Evolutionary conservation across 2,329 filamentous ascomycete species (phyloP).

Genomic region (Xylaria sp.): DNA sequence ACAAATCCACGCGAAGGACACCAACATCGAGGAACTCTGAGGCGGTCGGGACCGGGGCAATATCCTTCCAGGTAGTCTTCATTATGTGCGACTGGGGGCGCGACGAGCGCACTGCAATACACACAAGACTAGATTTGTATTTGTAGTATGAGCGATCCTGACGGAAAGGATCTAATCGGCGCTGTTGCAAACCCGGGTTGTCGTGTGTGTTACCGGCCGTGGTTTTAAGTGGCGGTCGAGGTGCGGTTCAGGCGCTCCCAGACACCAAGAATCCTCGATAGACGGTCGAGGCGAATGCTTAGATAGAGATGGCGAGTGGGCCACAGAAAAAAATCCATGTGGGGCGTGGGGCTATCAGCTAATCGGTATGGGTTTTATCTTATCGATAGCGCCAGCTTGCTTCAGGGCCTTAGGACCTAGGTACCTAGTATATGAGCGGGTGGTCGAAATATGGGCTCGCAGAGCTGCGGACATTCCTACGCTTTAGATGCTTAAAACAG

Average conservation of each 20-base stretch:
- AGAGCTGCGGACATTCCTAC: no score
- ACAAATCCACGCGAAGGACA: neutral
- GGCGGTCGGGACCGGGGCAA: conserved; percentile 85
- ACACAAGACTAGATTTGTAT: neutral
- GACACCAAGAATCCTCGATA: neutral
- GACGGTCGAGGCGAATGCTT: neutral
- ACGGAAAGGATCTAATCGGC: conserved; percentile 7
- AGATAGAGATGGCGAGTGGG: neutral
- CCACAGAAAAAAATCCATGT: conserved; percentile 30
- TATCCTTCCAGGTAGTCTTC: conserved; percentile 75
- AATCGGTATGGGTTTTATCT: conserved; percentile 10
- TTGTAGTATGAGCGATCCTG: neutral
- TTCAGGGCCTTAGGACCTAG: no score
- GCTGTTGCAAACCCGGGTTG: neutral
- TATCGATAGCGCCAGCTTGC: conserved; percentile 21
- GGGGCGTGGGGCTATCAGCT: conserved; percentile 25
- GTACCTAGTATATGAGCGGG: no score
- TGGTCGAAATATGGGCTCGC: no score
- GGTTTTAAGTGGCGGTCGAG: neutral
- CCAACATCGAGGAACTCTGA: conserved; percentile 90
- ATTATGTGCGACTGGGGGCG: conserved; percentile 48
- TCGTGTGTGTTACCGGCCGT: neutral
- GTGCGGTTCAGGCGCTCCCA: conserved; percentile 3
- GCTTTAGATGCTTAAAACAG: no score
- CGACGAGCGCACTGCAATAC: conserved; percentile 20